Conservation (phyloP, 306 rosid genomes). For the Morella rubra region DNA sequence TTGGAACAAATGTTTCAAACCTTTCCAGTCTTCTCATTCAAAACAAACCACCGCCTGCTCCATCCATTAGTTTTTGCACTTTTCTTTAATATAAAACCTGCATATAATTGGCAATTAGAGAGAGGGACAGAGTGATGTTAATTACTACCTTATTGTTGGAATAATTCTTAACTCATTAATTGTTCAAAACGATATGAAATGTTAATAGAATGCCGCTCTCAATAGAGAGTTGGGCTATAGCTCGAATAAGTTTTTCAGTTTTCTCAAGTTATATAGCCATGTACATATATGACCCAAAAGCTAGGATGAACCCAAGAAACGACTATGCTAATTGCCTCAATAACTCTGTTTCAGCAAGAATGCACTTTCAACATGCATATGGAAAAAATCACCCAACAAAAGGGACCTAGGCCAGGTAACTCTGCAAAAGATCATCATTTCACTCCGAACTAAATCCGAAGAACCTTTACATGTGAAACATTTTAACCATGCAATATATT, state of each 20-base stretch:
- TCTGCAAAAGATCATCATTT: not conserved
- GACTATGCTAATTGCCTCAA: not conserved
- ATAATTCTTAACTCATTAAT: too few relatives aligned
- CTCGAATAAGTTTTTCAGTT: not conserved
- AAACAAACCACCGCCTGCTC: constrained; percentile 97
- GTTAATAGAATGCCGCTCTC: not conserved
- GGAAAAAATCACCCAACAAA: not conserved
- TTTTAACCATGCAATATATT: not conserved
- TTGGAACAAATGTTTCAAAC: constrained; percentile 39
- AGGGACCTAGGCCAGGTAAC: not conserved
- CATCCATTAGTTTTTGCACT: constrained; percentile 92
- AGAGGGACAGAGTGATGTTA: too few relatives aligned
- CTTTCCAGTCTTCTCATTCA: constrained; percentile 96
- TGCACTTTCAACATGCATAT: not conserved
- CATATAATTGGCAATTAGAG: constrained; percentile 7
- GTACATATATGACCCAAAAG: constrained; percentile 1
- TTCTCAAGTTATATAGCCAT: not conserved
- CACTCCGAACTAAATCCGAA: not conserved
- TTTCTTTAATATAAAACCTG: constrained; percentile 85
- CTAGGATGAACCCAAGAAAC: not conserved
- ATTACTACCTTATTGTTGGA: too few relatives aligned
- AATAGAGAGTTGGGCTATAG: not conserved
- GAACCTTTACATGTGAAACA: not conserved
- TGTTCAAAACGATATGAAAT: not conserved
- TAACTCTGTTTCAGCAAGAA: not conserved